Evolutionary conservation across 164 flowering plant genomes (phyloP), one percentile per base, ranked within the genome.

Genomic region (Brasenia schreberi): DNA sequence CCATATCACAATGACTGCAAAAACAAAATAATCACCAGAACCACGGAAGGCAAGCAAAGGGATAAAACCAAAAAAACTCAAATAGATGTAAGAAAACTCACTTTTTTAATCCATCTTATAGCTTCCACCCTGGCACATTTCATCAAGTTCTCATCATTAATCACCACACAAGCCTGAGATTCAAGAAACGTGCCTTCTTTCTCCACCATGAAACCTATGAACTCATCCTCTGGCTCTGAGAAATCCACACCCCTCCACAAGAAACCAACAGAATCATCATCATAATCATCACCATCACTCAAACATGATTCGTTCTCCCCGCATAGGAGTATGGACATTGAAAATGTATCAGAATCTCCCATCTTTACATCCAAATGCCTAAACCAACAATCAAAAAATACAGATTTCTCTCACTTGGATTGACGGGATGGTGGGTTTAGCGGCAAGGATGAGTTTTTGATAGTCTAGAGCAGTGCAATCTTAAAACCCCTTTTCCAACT

Each of bases 81-180:
- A 23, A 27, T 10, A 61, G 19, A 33, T 33, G 66, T 43, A 42
- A 63, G 11, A 33, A 62, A 56, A 77, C 89, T 7, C 43, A 86
- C 93, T 68, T 81, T 76, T 66, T 86, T 70, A 76, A 86, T 79
- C 91, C 93, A 90, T 64, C 73, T 65, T 68, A 85, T 73, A 7
- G 87, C 85, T 67, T 82, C 87, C 73, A 78, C 71, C 6, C 89
- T 86, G 65, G 82, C 89, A 42, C 72, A 59, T 70, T 79, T 75
- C 61, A 80, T 56, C 90, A 85, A 83, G 73, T 64, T 67, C 16
- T 66, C 9, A 49, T 43, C 58, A 6, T 7, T 1, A 66, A 67
- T 42, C 33, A 68, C 64, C 63, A 72, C 23, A 9, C 19, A 63
- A 23, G 12, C 63, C 5, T 59, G 43, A 45, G 66, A 62, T 39